Percentiles rank a stretch among this genome's conserved stretches.
phyloP scores from a whole-genome alignment of 176 grass and related monocot genomes.

The Carex littledalei region DNA sequence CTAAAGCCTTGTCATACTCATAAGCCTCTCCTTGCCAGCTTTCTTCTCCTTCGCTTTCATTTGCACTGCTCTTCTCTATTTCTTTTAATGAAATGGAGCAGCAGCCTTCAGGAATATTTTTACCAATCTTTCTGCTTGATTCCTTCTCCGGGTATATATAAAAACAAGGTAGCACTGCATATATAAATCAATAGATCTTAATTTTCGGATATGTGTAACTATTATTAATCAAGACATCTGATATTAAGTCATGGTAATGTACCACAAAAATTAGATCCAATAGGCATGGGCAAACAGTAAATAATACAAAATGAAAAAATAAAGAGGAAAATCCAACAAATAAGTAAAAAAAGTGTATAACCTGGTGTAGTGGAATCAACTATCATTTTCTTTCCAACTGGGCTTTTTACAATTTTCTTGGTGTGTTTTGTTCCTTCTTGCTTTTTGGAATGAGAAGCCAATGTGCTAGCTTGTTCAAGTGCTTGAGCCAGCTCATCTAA shows the following conservation, averaged over 20 bases:
- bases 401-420: conserved; percentile 24
- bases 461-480: conserved; percentile 55
- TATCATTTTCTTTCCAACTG: conserved; percentile 28
- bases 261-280: not conserved
- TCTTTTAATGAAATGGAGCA: conserved; percentile 42
- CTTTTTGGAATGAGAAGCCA: conserved; percentile 73
- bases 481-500: conserved; percentile 63
- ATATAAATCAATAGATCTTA: not conserved
- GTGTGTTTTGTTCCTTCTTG: conserved; percentile 38
- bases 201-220: not conserved
- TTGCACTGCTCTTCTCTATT: conserved; percentile 14
- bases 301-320: not conserved
- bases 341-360: conserved; percentile 13
- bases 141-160: conserved; percentile 76
- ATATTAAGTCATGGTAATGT: not conserved
- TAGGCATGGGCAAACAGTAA: not conserved
- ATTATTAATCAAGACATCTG: not conserved
- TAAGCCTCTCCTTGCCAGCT: conserved; percentile 89
- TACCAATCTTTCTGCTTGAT: not conserved
- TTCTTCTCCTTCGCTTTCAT: conserved; percentile 43
- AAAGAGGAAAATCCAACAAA: not conserved
- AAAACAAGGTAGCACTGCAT: conserved; percentile 83
- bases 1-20: conserved; percentile 77
- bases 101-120: conserved; percentile 24
- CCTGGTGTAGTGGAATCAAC: conserved; percentile 39